Evolutionary conservation across 345 rosid species (phyloP), one percentile per base, ranked within the genome.

Genomic region (Populus pruinosa): DNA sequence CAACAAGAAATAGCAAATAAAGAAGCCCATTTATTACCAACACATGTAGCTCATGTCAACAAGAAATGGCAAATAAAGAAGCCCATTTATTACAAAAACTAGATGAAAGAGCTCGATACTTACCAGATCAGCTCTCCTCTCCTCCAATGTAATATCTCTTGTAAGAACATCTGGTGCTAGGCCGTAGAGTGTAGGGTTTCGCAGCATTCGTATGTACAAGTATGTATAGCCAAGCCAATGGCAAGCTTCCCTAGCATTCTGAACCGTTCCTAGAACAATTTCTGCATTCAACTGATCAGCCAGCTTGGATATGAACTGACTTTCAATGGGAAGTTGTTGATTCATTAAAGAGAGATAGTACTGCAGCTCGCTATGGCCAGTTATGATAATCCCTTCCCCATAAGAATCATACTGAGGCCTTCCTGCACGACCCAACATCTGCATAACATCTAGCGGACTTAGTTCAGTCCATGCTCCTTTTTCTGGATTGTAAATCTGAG

Each of bases 391-490:
- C 66, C 99, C 99, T 88, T 93, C 98, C 66, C 99, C 98, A 55
- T 85, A 83, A 23, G 92, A 82, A 88, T 96, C 99, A 85, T 86
- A 96, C 82, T 93, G 98, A 76, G 99, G 99, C 82, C 98, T 87
- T 79, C 99, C 98, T 21, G 98, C 99, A 87, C 99, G 98, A 78
- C 99, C 99, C 83, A 96, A 89, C 97, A 96, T 96, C 91, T 96
- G 99, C 99, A 96, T 93, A 69, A 96, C 94, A 88, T 96, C 98
- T 75, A 93, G 80, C 71, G 98, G 98, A 80, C 97, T 92, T 71
- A 96, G 87, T 78, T 96, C 98, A 29, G 93, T 92, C 98, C 98
- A 96, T 41, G 98, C 93, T 73, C 99, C 99, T 84, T 96, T 96
- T 79, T 96, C 99, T 36, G 99, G 98, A 84, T 89, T 92, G 82